Evolutionary conservation across 345 rosid species (phyloP).

Genomic region (Passiflora organensis): DNA sequence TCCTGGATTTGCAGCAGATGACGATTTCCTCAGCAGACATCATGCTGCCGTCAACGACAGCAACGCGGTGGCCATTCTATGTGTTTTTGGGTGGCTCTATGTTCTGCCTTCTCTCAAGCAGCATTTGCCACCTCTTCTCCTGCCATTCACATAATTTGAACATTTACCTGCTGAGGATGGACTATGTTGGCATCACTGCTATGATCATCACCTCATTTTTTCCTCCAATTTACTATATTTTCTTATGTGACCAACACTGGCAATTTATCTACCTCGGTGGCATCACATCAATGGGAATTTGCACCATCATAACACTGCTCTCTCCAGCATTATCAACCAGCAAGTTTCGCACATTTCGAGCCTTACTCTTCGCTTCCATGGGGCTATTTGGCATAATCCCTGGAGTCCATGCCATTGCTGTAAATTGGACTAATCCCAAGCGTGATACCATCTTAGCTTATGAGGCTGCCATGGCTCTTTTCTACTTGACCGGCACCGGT

Average conservation of each 20-base stretch:
- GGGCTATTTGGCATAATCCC: conserved; percentile 73
- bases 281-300: conserved; percentile 65
- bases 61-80: conserved; percentile 74
- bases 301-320: conserved; percentile 62
- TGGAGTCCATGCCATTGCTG: conserved; percentile 47
- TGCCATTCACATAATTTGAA: conserved; percentile 67
- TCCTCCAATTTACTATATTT: conserved; percentile 81
- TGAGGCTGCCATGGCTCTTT: conserved; percentile 71
- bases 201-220: conserved; percentile 96
- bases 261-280: conserved; percentile 68
- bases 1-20: conserved; percentile 28
- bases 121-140: conserved; percentile 76
- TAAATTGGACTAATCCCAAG: conserved; percentile 74
- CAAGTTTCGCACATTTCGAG: conserved; percentile 58
- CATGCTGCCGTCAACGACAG: conserved; percentile 1
- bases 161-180: conserved; percentile 55
- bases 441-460: conserved; percentile 49
- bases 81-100: conserved; percentile 77
- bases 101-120: conserved; percentile 80
- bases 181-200: conserved; percentile 62
- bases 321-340: conserved; percentile 55
- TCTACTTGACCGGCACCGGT: conserved; percentile 63
- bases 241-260: conserved; percentile 77
- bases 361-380: conserved; percentile 69
- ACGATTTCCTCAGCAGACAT: conserved; percentile 4